Evolutionary conservation across 495 filamentous ascomycete species (phyloP).

Genomic region (Daldinia childiae): DNA sequence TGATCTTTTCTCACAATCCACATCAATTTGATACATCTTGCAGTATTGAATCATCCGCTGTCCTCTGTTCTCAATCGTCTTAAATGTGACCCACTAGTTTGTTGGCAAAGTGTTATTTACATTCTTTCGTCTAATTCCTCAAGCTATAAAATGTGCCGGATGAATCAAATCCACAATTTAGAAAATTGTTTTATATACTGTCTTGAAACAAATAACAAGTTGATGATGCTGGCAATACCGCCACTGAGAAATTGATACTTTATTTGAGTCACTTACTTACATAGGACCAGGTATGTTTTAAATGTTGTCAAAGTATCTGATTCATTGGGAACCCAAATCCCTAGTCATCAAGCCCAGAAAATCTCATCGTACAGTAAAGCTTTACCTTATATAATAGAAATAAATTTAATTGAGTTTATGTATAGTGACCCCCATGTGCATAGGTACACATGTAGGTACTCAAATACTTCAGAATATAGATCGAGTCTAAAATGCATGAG

Average conservation of each 20-base stretch:
- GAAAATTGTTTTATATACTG: neutral
- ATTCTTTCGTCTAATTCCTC: neutral
- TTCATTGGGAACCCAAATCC: neutral
- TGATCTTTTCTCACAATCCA: neutral
- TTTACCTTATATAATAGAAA: neutral
- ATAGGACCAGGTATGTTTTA: neutral
- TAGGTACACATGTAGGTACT: neutral
- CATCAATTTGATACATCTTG: neutral
- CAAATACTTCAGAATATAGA: slow-evolving; percentile 3
- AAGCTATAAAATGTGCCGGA: no score
- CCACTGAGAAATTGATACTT: neutral
- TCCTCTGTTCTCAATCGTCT: neutral
- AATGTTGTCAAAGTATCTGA: neutral
- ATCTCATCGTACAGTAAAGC: neutral
- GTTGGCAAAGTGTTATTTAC: neutral
- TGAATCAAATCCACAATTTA: no score
- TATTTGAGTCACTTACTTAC: neutral
- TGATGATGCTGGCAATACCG: neutral
- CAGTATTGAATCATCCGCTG: neutral
- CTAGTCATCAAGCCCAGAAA: neutral
- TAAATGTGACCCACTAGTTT: neutral
- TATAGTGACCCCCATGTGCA: neutral
- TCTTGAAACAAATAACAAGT: neutral
- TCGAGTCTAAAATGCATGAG: slow-evolving; percentile 13
- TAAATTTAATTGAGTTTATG: neutral